These are phyloP conservation scores for Potentilla sterilis DNA, from an alignment of 306 rosid genomes.

Conservation along the genomic window DNA sequence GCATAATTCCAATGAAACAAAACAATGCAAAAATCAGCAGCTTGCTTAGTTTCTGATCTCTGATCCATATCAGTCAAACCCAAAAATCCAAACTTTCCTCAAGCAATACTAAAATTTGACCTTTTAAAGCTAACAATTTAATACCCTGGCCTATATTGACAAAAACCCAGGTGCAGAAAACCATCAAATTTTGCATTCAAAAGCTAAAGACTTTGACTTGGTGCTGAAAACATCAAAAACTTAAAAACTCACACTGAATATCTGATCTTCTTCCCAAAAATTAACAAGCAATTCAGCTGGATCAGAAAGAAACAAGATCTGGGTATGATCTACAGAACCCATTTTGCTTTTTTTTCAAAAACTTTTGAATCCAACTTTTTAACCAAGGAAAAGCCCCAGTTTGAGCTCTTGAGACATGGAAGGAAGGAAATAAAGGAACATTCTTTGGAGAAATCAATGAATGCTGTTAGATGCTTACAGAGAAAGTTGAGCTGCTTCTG, in stretches of 20 bases:
- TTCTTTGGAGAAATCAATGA: constrained; percentile 28
- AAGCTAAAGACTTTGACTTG: constrained; percentile 51
- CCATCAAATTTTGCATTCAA: constrained; percentile 20
- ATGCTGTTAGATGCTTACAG: constrained; percentile 36
- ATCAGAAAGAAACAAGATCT: constrained; percentile 66
- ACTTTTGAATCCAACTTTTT: constrained; percentile 32
- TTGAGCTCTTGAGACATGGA: constrained; percentile 10
- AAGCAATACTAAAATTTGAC: constrained; percentile 21
- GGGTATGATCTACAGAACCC: constrained; percentile 65
- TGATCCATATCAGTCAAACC: constrained; percentile 12
- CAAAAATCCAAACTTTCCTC: background rate
- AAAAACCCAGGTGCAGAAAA: constrained; percentile 29
- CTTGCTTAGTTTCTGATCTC: background rate
- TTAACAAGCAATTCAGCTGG: constrained; percentile 35
- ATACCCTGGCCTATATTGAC: constrained; percentile 8
- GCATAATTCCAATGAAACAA: constrained; percentile 31
- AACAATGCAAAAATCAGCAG: constrained; percentile 18
- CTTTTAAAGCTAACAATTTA: background rate
- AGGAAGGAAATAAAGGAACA: background rate
- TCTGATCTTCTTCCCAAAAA: constrained; percentile 37
- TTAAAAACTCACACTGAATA: constrained; percentile 21
- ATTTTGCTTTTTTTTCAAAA: constrained; percentile 35
- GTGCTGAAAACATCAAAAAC: constrained; percentile 30
- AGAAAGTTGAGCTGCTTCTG: background rate
- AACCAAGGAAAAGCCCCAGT: background rate